Percentiles rank a stretch among this genome's conserved stretches.
These are phyloP conservation scores for Crithidia thermophila DNA, from an alignment of 208 protist genomes.

Conservation along the genomic window DNA sequence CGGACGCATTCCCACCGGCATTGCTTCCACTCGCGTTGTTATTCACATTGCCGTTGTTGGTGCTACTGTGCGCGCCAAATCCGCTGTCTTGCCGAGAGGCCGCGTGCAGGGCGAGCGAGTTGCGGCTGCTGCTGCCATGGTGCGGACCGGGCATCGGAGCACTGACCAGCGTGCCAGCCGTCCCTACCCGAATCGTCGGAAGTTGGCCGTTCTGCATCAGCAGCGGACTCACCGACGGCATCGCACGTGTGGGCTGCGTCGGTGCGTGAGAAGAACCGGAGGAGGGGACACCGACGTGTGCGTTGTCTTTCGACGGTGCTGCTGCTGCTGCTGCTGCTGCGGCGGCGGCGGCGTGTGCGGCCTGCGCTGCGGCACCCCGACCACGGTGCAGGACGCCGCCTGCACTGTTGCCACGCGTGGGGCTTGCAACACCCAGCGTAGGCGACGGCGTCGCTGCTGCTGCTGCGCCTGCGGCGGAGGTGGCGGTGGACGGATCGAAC, in stretches of 20 bases:
- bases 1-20: not conserved
- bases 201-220: not conserved
- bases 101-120: not conserved
- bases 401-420: constrained; percentile 13
- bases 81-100: no score
- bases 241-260: not conserved
- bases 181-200: constrained; percentile 8
- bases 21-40: not conserved
- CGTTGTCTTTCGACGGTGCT: not conserved
- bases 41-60: not conserved
- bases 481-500: not conserved
- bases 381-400: constrained; percentile 17
- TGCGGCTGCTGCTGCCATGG: not conserved
- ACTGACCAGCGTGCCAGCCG: constrained; percentile 11
- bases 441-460: not conserved
- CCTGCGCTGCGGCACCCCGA: constrained; percentile 14
- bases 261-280: no score
- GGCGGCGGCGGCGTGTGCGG: not conserved
- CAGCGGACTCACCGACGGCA: not conserved
- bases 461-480: not conserved
- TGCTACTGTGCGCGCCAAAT: not conserved
- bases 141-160: not conserved
- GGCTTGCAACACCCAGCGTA: no score
- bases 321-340: not conserved
- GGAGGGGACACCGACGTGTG: not conserved